These are phyloP conservation scores for Candida sp. DNA, from an alignment of 1,139 yeast genomes.

Conservation along the genomic window DNA sequence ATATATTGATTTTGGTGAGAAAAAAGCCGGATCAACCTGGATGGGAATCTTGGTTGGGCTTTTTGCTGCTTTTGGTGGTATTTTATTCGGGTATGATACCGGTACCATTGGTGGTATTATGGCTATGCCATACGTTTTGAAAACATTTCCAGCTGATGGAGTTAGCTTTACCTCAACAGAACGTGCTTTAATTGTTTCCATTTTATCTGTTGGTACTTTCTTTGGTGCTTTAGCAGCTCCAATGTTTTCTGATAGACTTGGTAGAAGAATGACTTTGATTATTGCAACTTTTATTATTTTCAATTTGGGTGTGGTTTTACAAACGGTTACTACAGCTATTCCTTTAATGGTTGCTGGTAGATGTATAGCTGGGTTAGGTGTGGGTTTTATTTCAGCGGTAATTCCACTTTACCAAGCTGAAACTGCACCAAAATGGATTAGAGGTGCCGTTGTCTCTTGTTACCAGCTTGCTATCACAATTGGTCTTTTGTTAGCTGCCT, in stretches of 20 bases:
- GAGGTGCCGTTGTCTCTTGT: constrained; percentile 66
- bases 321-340: constrained; percentile 49
- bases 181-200: constrained; percentile 61
- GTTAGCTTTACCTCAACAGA: constrained; percentile 47
- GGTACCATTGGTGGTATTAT: constrained; percentile 80
- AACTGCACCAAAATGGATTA: constrained; percentile 63
- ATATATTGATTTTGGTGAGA: constrained; percentile 37
- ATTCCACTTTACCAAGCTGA: constrained; percentile 67
- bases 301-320: constrained; percentile 58
- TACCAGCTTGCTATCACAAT: constrained; percentile 66
- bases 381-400: constrained; percentile 61
- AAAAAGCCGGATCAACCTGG: constrained; percentile 47
- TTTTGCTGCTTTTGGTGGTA: constrained; percentile 62
- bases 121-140: constrained; percentile 61
- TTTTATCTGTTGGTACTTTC: constrained; percentile 72
- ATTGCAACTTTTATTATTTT: constrained; percentile 50
- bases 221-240: constrained; percentile 63
- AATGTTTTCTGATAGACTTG: constrained; percentile 51
- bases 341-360: constrained; percentile 48
- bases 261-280: constrained; percentile 57
- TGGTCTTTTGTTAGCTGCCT: constrained; percentile 61
- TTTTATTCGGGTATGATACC: constrained; percentile 74
- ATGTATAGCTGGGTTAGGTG: constrained; percentile 63
- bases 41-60: constrained; percentile 45
- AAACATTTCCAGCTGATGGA: constrained; percentile 36